Evolutionary conservation across 495 filamentous ascomycete genomes (phyloP), one percentile per base, ranked within the genome.

Genomic region (Glutinoglossum americanum): DNA sequence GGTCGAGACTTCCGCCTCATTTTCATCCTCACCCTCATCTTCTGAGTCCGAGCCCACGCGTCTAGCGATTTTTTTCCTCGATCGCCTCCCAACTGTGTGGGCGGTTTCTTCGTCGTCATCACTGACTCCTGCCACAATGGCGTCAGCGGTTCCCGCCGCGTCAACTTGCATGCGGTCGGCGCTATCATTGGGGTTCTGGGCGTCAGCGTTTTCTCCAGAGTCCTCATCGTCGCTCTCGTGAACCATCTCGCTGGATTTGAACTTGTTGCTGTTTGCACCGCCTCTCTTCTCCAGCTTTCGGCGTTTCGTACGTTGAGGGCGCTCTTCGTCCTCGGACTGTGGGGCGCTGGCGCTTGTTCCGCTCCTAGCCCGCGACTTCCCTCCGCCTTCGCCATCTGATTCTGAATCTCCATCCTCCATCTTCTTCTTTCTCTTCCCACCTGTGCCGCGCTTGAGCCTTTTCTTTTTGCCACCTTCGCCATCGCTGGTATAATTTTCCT

Each of bases 231-330:
- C 82, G 57, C 81, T 84, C 55, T 89, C 84, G 37, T 85, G 82
- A 28, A 94, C 80, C 58, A 84, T 76, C 67, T 93, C 87, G 39
- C 72, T 80, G 56, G 80, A 84, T 75, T 93, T 94, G 69, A 76
- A 92, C 64, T 89, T 89, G 48, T 65, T 69, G 19, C 62, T 69
- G 19, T 62, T 64, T 23, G 64, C 65, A 27, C 56, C 55, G 32
- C 73, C 69, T 59, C 75, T 75, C 61, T 77, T 74, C 62, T 77
- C 74, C 61, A 77, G 76, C 62, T 79, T 70, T 39, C 71, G 67
- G 68, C 74, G 79, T 73, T 83, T 84, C 68, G 76, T 75, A 3
- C 75, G 75, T 58, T 25, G 15, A 13, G 44, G 19, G 11, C 44
- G 35, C 9, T 13, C 51, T 66, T 64, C 74, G 67, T 76, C 72